Evolutionary conservation across 176 grass and related monocot species (phyloP).

Genomic region (Luzula sylvatica): DNA sequence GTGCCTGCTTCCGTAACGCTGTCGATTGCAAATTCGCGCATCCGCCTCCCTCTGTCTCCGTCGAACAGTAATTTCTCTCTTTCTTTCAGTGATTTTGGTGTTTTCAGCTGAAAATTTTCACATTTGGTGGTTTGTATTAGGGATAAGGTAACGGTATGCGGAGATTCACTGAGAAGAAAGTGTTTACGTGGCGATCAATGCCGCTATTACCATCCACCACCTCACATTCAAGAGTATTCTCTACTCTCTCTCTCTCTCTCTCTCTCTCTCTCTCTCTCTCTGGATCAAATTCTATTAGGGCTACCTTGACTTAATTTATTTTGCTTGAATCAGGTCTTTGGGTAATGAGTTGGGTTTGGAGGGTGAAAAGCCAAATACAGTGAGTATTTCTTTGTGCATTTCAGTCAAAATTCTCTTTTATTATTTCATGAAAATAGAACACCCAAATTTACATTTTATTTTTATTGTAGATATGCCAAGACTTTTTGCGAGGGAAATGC

Average conservation of each 20-base stretch:
- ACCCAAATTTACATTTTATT: background rate
- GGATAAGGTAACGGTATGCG: constrained; percentile 77
- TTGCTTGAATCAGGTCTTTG: constrained; percentile 3
- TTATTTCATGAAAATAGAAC: background rate
- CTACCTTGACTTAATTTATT: background rate
- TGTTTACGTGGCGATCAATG: constrained; percentile 51
- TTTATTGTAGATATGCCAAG: constrained; percentile 42
- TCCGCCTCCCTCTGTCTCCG: constrained; percentile 37
- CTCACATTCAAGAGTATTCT: constrained; percentile 51
- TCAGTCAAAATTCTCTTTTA: background rate
- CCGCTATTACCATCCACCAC: constrained; percentile 65
- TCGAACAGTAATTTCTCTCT: constrained; percentile 43
- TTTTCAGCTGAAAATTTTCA: background rate
- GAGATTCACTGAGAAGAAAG: constrained; percentile 46
- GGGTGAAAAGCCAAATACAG: background rate
- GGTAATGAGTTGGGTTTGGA: background rate
- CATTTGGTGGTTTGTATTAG: constrained; percentile 15
- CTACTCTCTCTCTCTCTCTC: constrained; percentile 1
- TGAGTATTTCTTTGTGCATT: constrained; percentile 5
- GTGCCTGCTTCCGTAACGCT: constrained; percentile 36
- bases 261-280: background rate
- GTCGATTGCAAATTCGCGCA: constrained; percentile 60
- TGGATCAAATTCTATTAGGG: constrained; percentile 7
- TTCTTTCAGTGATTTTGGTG: constrained; percentile 9
- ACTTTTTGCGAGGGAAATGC: constrained; percentile 44